These are phyloP conservation scores for Diaporthe sp. DNA, from an alignment of 2,329 filamentous ascomycete genomes.

Conservation along the genomic window DNA sequence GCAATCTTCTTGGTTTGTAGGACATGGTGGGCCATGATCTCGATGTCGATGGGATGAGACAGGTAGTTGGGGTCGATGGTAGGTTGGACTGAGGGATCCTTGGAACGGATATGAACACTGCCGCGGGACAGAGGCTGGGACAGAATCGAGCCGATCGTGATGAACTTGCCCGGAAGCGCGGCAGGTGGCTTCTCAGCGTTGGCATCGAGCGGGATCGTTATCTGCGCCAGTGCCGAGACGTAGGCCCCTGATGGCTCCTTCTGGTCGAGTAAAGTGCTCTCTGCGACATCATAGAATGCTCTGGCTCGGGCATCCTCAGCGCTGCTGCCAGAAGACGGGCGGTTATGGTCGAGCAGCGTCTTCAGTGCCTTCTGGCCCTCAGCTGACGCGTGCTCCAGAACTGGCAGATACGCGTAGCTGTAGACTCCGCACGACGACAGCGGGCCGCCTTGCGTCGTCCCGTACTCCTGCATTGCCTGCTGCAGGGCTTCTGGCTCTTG, in stretches of 20 bases:
- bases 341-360: slow-evolving; percentile 22
- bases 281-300: slow-evolving; percentile 14
- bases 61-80: slow-evolving; percentile 69
- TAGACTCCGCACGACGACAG: slow-evolving; percentile 47
- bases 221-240: slow-evolving; percentile 45
- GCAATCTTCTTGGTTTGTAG: slow-evolving; percentile 57
- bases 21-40: slow-evolving; percentile 58
- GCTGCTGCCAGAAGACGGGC: not conserved
- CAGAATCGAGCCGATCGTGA: slow-evolving; percentile 66
- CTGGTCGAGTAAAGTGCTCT: slow-evolving; percentile 12
- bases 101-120: slow-evolving; percentile 65
- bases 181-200: slow-evolving; percentile 43
- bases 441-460: slow-evolving; percentile 46
- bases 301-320: not conserved
- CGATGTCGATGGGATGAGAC: slow-evolving; percentile 61
- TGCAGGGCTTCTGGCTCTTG: slow-evolving; percentile 39
- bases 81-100: slow-evolving; percentile 56
- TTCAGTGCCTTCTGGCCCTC: slow-evolving; percentile 11
- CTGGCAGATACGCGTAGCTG: slow-evolving; percentile 32
- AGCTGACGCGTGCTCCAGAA: not conserved
- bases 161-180: slow-evolving; percentile 58
- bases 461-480: slow-evolving; percentile 45
- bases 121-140: slow-evolving; percentile 71
- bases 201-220: slow-evolving; percentile 44
- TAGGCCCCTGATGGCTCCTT: slow-evolving; percentile 30